phyloP scores from a whole-genome alignment of 306 rosid genomes.

The Prunus armeniaca region DNA sequence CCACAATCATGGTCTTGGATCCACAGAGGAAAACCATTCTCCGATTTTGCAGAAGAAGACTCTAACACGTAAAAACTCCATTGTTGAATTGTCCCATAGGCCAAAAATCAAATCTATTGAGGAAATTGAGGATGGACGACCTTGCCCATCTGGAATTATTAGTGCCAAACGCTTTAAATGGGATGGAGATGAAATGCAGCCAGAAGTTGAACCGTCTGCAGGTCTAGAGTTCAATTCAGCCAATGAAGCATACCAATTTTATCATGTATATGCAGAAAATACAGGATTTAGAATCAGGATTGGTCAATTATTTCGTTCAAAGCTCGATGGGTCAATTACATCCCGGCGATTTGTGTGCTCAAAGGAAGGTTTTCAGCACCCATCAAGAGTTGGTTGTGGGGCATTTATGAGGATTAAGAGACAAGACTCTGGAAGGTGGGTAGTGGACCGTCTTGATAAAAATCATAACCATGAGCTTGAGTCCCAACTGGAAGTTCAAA shows the following conservation, averaged over 20 bases:
- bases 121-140: constrained; percentile 39
- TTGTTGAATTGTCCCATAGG: constrained; percentile 38
- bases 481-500: constrained; percentile 41
- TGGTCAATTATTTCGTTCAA: constrained; percentile 93
- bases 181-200: constrained; percentile 51
- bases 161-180: constrained; percentile 55
- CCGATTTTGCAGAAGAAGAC: constrained; percentile 41
- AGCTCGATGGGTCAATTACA: constrained; percentile 71
- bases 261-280: constrained; percentile 67
- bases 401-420: constrained; percentile 89
- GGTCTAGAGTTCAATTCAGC: constrained; percentile 86
- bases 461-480: constrained; percentile 82
- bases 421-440: constrained; percentile 82
- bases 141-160: constrained; percentile 57
- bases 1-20: constrained; percentile 80
- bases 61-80: constrained; percentile 31
- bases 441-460: constrained; percentile 76
- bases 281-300: constrained; percentile 78
- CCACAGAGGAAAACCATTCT: constrained; percentile 34
- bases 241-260: constrained; percentile 82
- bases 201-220: constrained; percentile 51
- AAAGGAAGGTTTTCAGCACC: constrained; percentile 95
- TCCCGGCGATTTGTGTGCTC: constrained; percentile 95
- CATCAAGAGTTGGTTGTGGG: constrained; percentile 92
- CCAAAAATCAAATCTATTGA: constrained; percentile 53